Percentiles rank a stretch among this genome's conserved stretches.
Evolutionary conservation across 2,329 filamentous ascomycete genomes (phyloP).

Genomic region (Trichoderma sp.): DNA sequence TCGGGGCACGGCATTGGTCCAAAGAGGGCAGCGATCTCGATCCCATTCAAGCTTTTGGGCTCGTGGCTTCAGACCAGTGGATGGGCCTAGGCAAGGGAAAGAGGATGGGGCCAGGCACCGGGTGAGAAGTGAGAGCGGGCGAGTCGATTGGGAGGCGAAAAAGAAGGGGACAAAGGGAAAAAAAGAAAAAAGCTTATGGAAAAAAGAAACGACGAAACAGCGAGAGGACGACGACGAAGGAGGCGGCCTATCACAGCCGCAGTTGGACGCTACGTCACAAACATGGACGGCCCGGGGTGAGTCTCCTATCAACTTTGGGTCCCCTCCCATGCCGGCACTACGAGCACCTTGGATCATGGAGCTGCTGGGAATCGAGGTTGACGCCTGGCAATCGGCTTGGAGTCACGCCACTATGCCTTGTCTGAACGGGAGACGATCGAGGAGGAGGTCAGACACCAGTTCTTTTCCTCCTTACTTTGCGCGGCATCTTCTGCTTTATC

Average conservation of each 20-base stretch:
- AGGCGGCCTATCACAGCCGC: conserved; percentile 18
- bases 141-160: conserved; percentile 6
- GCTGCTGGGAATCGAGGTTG: conserved; percentile 37
- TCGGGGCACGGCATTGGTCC: conserved; percentile 16
- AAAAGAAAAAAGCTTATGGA: background rate
- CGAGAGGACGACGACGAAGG: no score
- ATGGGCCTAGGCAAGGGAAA: conserved; percentile 23
- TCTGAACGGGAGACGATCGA: background rate
- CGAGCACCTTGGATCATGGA: conserved; percentile 4
- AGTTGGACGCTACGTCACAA: conserved; percentile 30
- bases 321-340: conserved; percentile 32
- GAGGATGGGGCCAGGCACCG: conserved; percentile 27
- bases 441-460: conserved; percentile 15
- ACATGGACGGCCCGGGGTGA: conserved; percentile 15
- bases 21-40: conserved; percentile 36
- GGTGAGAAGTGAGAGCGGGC: background rate
- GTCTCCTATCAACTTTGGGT: conserved; percentile 36
- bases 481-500: background rate
- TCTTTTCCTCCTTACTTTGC: conserved; percentile 1
- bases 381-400: conserved; percentile 37
- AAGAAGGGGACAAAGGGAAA: background rate
- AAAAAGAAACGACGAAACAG: no score
- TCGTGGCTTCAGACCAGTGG: conserved; percentile 26
- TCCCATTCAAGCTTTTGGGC: conserved; percentile 32
- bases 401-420: conserved; percentile 20